Evolutionary conservation across 2,329 filamentous ascomycete species (phyloP).

Genomic region (Claviceps digitariae): DNA sequence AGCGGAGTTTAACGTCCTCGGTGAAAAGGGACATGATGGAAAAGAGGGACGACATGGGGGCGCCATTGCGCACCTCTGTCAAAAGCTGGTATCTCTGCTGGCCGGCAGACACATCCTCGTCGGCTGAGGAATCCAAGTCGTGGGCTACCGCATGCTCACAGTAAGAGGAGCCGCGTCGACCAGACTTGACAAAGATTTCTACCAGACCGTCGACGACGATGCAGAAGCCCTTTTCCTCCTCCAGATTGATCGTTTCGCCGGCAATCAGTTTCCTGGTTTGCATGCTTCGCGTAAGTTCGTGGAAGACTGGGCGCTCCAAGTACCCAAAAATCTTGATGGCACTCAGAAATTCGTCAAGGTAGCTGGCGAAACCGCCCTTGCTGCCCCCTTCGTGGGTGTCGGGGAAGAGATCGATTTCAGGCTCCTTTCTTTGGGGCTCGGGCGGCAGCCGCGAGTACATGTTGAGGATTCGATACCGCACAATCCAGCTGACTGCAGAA

Average conservation of each 20-base stretch:
- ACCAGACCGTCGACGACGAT: slow-evolving; percentile 92
- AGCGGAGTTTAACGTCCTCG: slow-evolving; percentile 73
- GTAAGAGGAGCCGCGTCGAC: slow-evolving; percentile 18
- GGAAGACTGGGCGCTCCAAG: slow-evolving; percentile 88
- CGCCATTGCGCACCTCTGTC: slow-evolving; percentile 94
- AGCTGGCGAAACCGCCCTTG: slow-evolving; percentile 88
- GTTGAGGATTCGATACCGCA: slow-evolving; percentile 89
- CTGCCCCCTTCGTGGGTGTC: slow-evolving; percentile 80
- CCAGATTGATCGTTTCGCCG: slow-evolving; percentile 84
- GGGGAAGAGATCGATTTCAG: slow-evolving; percentile 87
- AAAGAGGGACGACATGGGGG: slow-evolving; percentile 96
- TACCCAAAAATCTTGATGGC: slow-evolving; percentile 99
- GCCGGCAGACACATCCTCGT: slow-evolving; percentile 53
- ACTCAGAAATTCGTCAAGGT: slow-evolving; percentile 93
- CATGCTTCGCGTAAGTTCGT: slow-evolving; percentile 95
- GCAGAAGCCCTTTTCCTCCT: slow-evolving; percentile 97
- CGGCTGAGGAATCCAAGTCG: slow-evolving; percentile 34
- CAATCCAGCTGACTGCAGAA: slow-evolving; percentile 84
- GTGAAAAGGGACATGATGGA: slow-evolving; percentile 96
- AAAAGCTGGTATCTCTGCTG: slow-evolving; percentile 86
- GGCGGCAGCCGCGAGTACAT: slow-evolving; percentile 92
- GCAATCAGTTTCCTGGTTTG: slow-evolving; percentile 94
- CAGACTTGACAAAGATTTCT: slow-evolving; percentile 95
- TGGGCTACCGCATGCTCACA: slow-evolving; percentile 16
- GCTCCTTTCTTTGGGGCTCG: slow-evolving; percentile 90